Evolutionary conservation across 1,284 basidiomycete genomes (phyloP), one percentile per base, ranked within the genome.

Genomic region (Moniliella sp.): DNA sequence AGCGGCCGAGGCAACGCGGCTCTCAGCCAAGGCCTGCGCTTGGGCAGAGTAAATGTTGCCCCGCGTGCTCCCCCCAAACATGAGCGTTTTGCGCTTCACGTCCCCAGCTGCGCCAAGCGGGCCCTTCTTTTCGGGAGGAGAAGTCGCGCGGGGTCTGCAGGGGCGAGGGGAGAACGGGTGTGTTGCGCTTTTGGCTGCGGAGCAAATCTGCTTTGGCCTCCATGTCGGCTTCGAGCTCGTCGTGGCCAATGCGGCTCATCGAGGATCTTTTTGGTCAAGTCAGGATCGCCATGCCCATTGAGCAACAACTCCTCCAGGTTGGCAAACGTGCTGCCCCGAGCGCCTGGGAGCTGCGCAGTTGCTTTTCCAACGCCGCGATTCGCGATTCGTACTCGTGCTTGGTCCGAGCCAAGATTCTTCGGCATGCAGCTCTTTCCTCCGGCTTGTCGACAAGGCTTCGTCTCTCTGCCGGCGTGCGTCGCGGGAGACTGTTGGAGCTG

Each of bases 321-420:
- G 5, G 45, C 43, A 37, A 50, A 57, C 9, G 48, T 55, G 11
- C 39, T 50, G 30, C 42, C 47, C 10, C 67, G 66, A 0, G 70
- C 66, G 42, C 51, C 33, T 42, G 53, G 26, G 38, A 43, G 27
- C 37, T 37, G 32, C 69, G 66, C 7, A 78, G 63, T 42, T 75
- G 70, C 14, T 65, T 63, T 50, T 80, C 74, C 1, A 81, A 65
- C 35, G 73, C 67, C 5, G 67, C 57, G 31, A 80, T 75, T 18
- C 69, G 69, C 11, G 65, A 48, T 43, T 77, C 74, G 52, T 75
- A 77, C 44, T 76, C 69, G 11, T 70, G 69, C 28, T 72, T 71
- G 19, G 71, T 73, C 10, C 79, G 66, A 19, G 69, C 65, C 3
- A 75, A 70, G 79, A 67, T 46, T 80, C 76, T 2, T 65, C 62